These are phyloP conservation scores for Rosa rugosa DNA, from an alignment of 306 rosid genomes.

Conservation along the genomic window DNA sequence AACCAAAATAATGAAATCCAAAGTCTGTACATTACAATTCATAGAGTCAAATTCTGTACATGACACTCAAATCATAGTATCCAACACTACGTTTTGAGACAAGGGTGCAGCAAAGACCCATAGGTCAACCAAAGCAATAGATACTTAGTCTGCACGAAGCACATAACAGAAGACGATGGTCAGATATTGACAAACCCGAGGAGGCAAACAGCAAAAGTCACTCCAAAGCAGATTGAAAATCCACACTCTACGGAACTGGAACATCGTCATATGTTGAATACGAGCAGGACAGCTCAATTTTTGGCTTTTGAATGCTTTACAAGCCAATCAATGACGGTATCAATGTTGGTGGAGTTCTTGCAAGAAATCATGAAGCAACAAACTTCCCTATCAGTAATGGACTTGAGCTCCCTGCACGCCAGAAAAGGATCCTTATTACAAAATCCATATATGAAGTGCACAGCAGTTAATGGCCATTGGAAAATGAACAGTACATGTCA, in stretches of 20 bases:
- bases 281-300: slow-evolving; percentile 37
- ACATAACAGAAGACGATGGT: not conserved
- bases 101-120: not conserved
- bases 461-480: not conserved
- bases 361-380: slow-evolving; percentile 75
- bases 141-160: not conserved
- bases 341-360: slow-evolving; percentile 68
- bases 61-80: slow-evolving; percentile 1
- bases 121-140: slow-evolving; percentile 1
- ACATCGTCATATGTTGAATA: not conserved
- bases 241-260: slow-evolving; percentile 27
- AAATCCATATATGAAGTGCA: not conserved
- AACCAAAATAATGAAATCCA: not conserved
- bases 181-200: slow-evolving; percentile 2
- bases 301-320: slow-evolving; percentile 63
- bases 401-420: slow-evolving; percentile 56
- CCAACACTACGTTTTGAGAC: not conserved
- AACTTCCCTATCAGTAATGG: slow-evolving; percentile 56
- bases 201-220: not conserved
- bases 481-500: not conserved
- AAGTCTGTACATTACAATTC: slow-evolving; percentile 15
- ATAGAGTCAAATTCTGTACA: slow-evolving; percentile 12
- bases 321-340: slow-evolving; percentile 60
- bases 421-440: slow-evolving; percentile 15
- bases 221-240: slow-evolving; percentile 20